These are phyloP conservation scores for Agapanthus africanus DNA, from an alignment of 106 monocot species.

Conservation along the genomic window DNA sequence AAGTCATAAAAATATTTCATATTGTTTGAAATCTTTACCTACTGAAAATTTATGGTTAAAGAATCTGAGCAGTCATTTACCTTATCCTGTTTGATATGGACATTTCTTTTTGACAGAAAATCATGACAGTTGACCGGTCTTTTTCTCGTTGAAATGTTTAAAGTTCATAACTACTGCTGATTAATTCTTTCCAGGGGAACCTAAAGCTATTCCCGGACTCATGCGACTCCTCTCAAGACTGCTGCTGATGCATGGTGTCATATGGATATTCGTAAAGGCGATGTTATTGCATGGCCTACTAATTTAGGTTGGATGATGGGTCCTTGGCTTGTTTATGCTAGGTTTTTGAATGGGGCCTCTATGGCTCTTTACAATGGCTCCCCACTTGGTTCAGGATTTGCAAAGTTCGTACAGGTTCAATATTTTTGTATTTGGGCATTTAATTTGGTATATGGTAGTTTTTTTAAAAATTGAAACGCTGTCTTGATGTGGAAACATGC, in stretches of 20 bases:
- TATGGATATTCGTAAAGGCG: conserved; percentile 84
- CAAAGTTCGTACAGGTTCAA: conserved; percentile 87
- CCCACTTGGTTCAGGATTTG: conserved; percentile 71
- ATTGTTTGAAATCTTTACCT: not conserved
- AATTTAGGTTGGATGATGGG: conserved; percentile 99
- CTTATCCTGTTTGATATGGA: conserved; percentile 6
- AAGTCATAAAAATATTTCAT: not conserved
- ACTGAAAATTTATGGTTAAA: not conserved
- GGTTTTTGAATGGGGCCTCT: conserved; percentile 86
- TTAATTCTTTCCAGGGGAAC: conserved; percentile 53
- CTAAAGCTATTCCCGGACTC: conserved; percentile 99
- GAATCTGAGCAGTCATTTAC: not conserved
- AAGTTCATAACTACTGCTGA: not conserved
- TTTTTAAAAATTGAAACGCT: no score
- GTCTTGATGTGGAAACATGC: no score
- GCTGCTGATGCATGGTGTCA: conserved; percentile 95
- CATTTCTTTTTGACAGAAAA: no score
- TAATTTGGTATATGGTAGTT: no score
- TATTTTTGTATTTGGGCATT: no score
- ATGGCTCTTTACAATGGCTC: conserved; percentile 94
- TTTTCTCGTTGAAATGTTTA: not conserved
- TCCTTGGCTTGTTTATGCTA: conserved; percentile 96
- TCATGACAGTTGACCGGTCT: not conserved
- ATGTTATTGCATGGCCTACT: conserved; percentile 97
- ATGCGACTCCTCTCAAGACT: conserved; percentile 84